Percentiles rank a stretch among this genome's conserved stretches.
These are phyloP conservation scores for Phytophthora tubulina DNA, from an alignment of 352 stramenopile species.

Conservation along the genomic window DNA sequence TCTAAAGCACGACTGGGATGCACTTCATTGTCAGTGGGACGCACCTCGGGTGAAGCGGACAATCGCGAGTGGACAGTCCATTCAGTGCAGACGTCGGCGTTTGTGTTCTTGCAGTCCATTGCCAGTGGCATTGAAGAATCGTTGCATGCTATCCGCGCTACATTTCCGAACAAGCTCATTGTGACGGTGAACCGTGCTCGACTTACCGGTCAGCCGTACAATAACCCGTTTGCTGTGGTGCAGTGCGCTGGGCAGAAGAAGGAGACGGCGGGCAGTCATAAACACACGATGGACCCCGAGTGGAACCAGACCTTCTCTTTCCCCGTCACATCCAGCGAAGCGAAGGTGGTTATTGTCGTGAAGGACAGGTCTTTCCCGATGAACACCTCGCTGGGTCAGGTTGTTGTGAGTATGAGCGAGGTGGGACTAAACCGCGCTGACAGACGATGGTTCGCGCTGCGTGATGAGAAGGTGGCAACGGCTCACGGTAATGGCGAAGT, in stretches of 20 bases:
- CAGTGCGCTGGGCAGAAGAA: slow-evolving; percentile 89
- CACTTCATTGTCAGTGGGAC: slow-evolving; percentile 81
- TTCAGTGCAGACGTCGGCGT: slow-evolving; percentile 88
- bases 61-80: slow-evolving; percentile 88
- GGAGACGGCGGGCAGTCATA: slow-evolving; percentile 87
- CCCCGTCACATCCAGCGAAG: slow-evolving; percentile 80
- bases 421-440: slow-evolving; percentile 84
- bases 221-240: slow-evolving; percentile 87
- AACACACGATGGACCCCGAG: slow-evolving; percentile 91
- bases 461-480: slow-evolving; percentile 71
- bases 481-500: slow-evolving; percentile 84
- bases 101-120: slow-evolving; percentile 89
- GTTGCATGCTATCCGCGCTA: slow-evolving; percentile 79
- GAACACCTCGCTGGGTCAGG: slow-evolving; percentile 78
- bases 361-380: slow-evolving; percentile 84
- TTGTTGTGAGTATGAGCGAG: slow-evolving; percentile 81
- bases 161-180: slow-evolving; percentile 91
- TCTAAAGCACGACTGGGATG: slow-evolving; percentile 79
- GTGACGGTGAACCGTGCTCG: slow-evolving; percentile 89
- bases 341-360: slow-evolving; percentile 71
- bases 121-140: slow-evolving; percentile 78
- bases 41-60: slow-evolving; percentile 70
- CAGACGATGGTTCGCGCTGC: slow-evolving; percentile 82
- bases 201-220: slow-evolving; percentile 87
- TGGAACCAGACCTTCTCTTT: slow-evolving; percentile 93